Evolutionary conservation across 257 asterid genomes (phyloP).

Genomic region (Plantago major): DNA sequence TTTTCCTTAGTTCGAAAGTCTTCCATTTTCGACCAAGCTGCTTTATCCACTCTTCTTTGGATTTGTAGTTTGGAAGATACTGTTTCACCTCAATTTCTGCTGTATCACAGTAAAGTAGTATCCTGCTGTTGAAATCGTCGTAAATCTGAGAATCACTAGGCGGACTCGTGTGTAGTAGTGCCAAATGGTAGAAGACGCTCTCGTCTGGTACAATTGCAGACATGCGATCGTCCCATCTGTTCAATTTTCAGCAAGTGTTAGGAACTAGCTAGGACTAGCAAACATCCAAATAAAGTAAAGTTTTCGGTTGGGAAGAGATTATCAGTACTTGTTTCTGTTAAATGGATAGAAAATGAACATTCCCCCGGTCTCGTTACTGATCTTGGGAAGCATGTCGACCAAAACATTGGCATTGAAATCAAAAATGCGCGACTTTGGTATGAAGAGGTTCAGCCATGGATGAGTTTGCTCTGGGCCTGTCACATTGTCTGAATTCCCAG

Average conservation of each 20-base stretch:
- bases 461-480: conserved; percentile 44
- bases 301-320: too few relatives aligned
- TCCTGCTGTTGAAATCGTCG: conserved; percentile 33
- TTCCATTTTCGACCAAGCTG: conserved; percentile 52
- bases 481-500: conserved; percentile 13
- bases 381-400: conserved; percentile 50
- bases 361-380: conserved; percentile 34
- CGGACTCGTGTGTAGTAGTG: conserved; percentile 32
- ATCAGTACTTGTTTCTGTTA: conserved; percentile 33
- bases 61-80: conserved; percentile 47
- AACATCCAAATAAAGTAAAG: too few relatives aligned
- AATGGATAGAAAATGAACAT: conserved; percentile 72
- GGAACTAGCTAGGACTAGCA: neutral
- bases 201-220: conserved; percentile 51
- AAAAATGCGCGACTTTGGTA: conserved; percentile 49
- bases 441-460: conserved; percentile 79
- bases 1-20: conserved; percentile 34
- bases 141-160: conserved; percentile 17
- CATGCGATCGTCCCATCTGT: conserved; percentile 50
- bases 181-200: conserved; percentile 39
- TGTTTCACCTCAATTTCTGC: conserved; percentile 38
- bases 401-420: conserved; percentile 56
- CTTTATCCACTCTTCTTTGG: conserved; percentile 39
- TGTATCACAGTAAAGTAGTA: conserved; percentile 31
- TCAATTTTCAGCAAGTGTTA: neutral